Evolutionary conservation across 2,329 filamentous ascomycete genomes (phyloP), one percentile per base, ranked within the genome.

Genomic region (Alternaria ethzedia): DNA sequence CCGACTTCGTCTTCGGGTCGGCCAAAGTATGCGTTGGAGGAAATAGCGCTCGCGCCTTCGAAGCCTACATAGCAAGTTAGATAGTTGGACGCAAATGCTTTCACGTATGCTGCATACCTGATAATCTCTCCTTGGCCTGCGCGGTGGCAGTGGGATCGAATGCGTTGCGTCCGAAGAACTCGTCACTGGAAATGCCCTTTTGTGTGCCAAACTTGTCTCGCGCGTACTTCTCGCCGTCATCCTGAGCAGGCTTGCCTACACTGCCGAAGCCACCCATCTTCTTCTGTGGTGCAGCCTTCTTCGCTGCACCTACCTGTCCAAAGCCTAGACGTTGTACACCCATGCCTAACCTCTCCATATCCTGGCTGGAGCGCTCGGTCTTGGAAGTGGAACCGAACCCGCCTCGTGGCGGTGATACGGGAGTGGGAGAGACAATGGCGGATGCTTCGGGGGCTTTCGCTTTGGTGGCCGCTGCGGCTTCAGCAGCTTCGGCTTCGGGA

Each of bases 1-100:
- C 81, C 78, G 30, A 87, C 83, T 71, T 96, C 92, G 23, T 94
- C 91, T 77, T 99, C 96, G 3, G 93, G 91, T 55, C 95, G 91
- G 64, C 96, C 96, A 80, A 99, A 99, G 86, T 98, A 99, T 59
- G 93, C 93, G 80, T 98, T 99, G 62, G 93, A 97, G 7, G 94
- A 97, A 80, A 99, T 99, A 69, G 94, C 84, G 1, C 90, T 90
- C 11, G 96, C 94, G 47, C 96, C 94, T 81, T 98, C 95, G 77
- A 99, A 99, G 50, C 94, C 92, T 78, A 54, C 17, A 20, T 12
- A 11, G 9, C 3, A 5, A 58, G 30, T 72, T 56, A 70, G 63
- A 23, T 41, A 45, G 4, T 12, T 6, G 11, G 5, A 30, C 9
- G 28, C 1, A 6, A 11, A 30, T 30, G 28, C 5, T 30, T 30